Percentiles rank a stretch among this genome's conserved stretches.
Evolutionary conservation across 148 eudicot genomes (phyloP).

Genomic region (Silene uniflora): DNA sequence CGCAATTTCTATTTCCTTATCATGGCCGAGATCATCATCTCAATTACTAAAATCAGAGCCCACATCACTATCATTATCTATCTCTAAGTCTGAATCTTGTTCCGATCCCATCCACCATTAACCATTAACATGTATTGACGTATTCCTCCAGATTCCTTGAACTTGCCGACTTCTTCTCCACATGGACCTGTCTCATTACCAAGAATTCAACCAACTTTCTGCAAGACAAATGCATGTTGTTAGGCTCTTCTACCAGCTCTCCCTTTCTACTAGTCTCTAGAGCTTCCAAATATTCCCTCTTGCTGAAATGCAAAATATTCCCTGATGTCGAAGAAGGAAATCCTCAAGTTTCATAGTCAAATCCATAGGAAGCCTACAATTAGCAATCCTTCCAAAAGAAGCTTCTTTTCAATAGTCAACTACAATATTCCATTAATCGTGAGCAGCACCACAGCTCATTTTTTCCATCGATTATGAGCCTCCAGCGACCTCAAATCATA

Average conservation of each 20-base stretch:
- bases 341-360: conserved; percentile 85
- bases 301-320: conserved; percentile 86
- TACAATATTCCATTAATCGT: conserved; percentile 77
- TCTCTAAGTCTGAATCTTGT: no score
- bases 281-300: conserved; percentile 93
- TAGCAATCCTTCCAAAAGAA: conserved; percentile 87
- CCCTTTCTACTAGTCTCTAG: conserved; percentile 86
- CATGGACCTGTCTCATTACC: conserved; percentile 45
- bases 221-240: conserved; percentile 85
- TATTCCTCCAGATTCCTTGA: conserved; percentile 25
- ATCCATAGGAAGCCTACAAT: conserved; percentile 69
- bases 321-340: conserved; percentile 85
- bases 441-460: conserved; percentile 56
- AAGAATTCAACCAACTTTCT: conserved; percentile 68
- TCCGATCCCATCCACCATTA: no score
- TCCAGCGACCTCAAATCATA: conserved; percentile 59
- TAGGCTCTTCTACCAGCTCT: conserved; percentile 75
- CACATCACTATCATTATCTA: conserved; percentile 25
- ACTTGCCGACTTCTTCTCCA: conserved; percentile 49
- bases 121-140: no score
- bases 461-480: conserved; percentile 90
- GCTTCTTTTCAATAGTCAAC: conserved; percentile 91
- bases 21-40: conserved; percentile 29
- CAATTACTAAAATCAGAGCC: conserved; percentile 35
- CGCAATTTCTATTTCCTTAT: conserved; percentile 11